Evolutionary conservation across 768 basidiomycete genomes (phyloP), one percentile per base, ranked within the genome.

Genomic region (Rhizopogon salebrosus): DNA sequence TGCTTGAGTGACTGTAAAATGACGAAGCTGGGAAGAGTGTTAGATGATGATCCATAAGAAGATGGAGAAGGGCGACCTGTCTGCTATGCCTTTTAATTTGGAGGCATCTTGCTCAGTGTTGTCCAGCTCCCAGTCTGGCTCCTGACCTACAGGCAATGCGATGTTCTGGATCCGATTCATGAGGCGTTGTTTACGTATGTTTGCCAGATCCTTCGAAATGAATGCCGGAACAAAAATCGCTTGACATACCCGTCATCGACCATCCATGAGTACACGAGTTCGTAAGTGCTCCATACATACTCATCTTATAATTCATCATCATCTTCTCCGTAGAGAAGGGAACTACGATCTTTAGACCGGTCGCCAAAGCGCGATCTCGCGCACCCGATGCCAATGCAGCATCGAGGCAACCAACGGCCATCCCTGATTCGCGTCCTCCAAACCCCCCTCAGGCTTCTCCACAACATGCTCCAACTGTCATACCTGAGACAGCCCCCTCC

Each of bases 1-100:
- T 89, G 88, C 58, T 78, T 81, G 49, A 91, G 68, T 0, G 89
- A 87, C 53, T 83, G 83, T 8, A 82, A 61, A 27, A 90, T 69
- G 7, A 87, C 78, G 51, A 74, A 75, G 64, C 89, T 90, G 48
- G 14, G 34, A 13, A 29, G 41, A n/a, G 27, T 38, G 58, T 55
- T 50, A 60, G 48, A 20, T 0, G n/a, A 48, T 14, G 41, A 52
- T 54, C 34, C 41, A 16, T 35, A 7, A 36, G 6, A 34, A 23
- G 50, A 27, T 2, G 1, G 22, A 29, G 9, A 16, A 8, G 52
- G 5, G 27, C 53, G 41, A 82, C 88, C 88, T 90, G 53, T 87
- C 81, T 4, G 80, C 63, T 8, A 83, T 65, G 27, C 67, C 73
- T 55, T 79, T 77, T 9, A 82, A 69, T 35, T 65, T 65, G 13